Conservation (phyloP, 2,329 filamentous ascomycete species). For the Ophiosphaerella herpotricha region DNA sequence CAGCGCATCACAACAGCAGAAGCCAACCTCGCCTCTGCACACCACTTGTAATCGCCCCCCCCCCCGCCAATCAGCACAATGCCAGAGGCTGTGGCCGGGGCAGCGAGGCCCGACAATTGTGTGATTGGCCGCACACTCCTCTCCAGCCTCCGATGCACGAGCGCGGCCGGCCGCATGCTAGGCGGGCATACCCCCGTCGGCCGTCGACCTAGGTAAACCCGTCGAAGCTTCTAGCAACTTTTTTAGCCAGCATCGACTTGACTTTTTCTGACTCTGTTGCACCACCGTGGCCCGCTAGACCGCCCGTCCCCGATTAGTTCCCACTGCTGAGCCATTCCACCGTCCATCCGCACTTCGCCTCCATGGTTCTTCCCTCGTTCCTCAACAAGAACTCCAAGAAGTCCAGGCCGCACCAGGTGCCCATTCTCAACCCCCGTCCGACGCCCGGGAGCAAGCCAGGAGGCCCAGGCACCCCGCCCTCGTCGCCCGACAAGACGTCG, state of each 20-base stretch:
- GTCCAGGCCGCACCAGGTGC: conserved; percentile 34
- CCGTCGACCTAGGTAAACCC: background rate
- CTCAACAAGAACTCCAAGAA: conserved; percentile 46
- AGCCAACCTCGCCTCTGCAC: too few species aligned
- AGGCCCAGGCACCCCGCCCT: conserved; percentile 38
- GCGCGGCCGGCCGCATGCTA: conserved; percentile 7
- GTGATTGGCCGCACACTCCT: conserved; percentile 1
- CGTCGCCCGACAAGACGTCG: conserved; percentile 46
- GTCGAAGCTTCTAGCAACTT: conserved; percentile 44
- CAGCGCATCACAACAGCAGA: too few species aligned
- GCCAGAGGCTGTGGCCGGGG: too few species aligned
- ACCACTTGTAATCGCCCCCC: too few species aligned
- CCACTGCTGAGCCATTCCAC: too few species aligned
- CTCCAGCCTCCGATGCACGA: conserved; percentile 20
- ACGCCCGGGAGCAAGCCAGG: conserved; percentile 12
- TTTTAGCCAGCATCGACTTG: conserved; percentile 15
- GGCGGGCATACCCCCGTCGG: conserved; percentile 20
- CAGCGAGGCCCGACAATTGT: too few species aligned
- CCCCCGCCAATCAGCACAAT: too few species aligned
- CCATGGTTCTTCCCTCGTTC: conserved; percentile 46
- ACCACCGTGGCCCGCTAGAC: conserved; percentile 24
- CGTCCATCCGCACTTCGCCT: conserved; percentile 18
- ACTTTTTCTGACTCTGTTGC: conserved; percentile 28
- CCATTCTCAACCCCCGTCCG: conserved; percentile 28
- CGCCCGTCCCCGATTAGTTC: background rate